phyloP scores from a whole-genome alignment of 192 early-diverging fungal species.

The Entomortierella chlamydospora region DNA sequence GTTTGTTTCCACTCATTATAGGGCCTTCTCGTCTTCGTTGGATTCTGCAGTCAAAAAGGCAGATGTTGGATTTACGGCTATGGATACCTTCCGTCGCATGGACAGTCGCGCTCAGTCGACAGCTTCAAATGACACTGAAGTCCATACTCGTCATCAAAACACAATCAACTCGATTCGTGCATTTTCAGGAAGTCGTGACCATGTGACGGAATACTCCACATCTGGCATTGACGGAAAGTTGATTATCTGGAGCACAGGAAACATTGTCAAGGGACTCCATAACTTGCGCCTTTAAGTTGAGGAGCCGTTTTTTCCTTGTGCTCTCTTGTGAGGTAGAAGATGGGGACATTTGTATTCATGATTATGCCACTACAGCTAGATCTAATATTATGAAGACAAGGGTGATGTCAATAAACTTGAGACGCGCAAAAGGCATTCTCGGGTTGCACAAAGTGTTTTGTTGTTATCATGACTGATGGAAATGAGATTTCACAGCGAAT shows the following conservation, averaged over 20 bases:
- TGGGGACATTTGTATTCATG: too few species aligned
- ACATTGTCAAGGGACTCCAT: conserved; percentile 18
- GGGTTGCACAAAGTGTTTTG: too few species aligned
- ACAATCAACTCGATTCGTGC: conserved; percentile 83
- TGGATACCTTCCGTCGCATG: conserved; percentile 92
- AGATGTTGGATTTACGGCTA: conserved; percentile 72
- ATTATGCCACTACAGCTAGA: too few species aligned
- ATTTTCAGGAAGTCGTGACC: conserved; percentile 60
- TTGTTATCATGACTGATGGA: too few species aligned
- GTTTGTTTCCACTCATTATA: conserved; percentile 10
- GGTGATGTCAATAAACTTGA: too few species aligned
- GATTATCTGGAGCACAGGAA: conserved; percentile 72
- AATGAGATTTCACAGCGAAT: too few species aligned
- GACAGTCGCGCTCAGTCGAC: conserved; percentile 81
- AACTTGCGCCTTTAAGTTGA: conserved; percentile 18
- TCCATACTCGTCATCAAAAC: conserved; percentile 94
- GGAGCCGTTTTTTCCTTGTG: background rate
- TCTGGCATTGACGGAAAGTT: conserved; percentile 87
- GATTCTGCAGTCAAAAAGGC: conserved; percentile 84
- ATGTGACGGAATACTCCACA: conserved; percentile 80
- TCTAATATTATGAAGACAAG: too few species aligned
- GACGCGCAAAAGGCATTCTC: too few species aligned
- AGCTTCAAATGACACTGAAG: conserved; percentile 71
- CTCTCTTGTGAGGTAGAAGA: background rate
- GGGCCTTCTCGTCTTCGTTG: conserved; percentile 73